A percentile compares a stretch with the other conserved stretches of the same genome.
Conservation (phyloP, 148 eudicot genomes). For the Chenopodium quinoa region DNA sequence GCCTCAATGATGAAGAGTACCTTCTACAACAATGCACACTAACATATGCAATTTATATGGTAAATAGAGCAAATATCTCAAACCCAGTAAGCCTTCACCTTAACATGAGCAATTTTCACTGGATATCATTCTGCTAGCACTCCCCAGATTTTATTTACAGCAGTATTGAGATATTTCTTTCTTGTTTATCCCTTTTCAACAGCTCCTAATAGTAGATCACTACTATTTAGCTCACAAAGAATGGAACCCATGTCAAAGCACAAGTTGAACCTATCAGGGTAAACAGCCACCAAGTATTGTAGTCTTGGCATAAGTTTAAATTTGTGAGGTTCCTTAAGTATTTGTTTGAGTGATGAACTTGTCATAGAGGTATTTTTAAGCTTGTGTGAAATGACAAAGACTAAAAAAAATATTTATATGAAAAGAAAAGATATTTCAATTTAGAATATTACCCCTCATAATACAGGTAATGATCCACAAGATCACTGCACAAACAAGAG, state of each 20-base stretch:
- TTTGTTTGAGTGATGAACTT: not conserved
- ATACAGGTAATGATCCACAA: slow-evolving; percentile 89
- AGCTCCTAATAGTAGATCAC: not conserved
- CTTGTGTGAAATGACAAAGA: not conserved
- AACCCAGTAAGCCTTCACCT: too few relatives aligned
- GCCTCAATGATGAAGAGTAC: not conserved
- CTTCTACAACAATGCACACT: not conserved
- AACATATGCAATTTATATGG: not conserved
- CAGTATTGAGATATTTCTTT: too few relatives aligned
- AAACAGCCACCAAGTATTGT: not conserved
- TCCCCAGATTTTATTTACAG: too few relatives aligned
- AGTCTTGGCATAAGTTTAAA: not conserved
- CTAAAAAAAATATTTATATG: not conserved
- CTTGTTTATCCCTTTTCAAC: not conserved
- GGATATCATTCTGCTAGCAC: not conserved
- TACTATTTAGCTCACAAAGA: not conserved
- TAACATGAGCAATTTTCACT: not conserved
- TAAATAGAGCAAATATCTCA: not conserved
- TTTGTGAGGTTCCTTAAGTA: not conserved
- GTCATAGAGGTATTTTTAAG: not conserved
- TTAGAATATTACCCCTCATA: slow-evolving; percentile 57
- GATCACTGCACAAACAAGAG: slow-evolving; percentile 81
- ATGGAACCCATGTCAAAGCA: not conserved
- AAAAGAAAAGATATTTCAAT: not conserved
- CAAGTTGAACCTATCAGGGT: not conserved